Base-by-base conservation (phyloP, 1,139 yeast species). In the Casaregolazyma lundiana region DNA sequence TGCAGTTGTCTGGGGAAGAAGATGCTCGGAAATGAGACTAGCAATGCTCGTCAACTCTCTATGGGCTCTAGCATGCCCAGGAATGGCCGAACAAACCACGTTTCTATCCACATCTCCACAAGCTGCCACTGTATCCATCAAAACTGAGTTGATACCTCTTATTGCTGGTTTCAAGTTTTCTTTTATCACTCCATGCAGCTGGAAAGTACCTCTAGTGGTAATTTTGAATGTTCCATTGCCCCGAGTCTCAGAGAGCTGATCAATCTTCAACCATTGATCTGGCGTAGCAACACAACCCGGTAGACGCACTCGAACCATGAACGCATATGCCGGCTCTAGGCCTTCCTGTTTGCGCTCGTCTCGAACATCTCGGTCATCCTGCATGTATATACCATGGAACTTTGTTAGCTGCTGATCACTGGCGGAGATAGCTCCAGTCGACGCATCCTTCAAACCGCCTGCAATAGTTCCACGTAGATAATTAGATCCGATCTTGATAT, bases 41-140 rank as follows among this genome's bases (percentile, higher is more conserved):
- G 95, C 89, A 46, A 77, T 68, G 15, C 73, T 72, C 38, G 83
- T 75, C 55, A 90, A 76, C 68, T 89, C 94, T 34, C 72, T 69
- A 65, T 90, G 97, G 47, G 90, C 76, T 62, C 81, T 81, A 43
- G 92, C 86, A 63, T 88, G 88, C 41, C 77, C 78, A 19, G 97
- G 97, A 43, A 88, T 73, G 9, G 96, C 96, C 52, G 94, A 80
- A 48, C 87, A 76, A 82, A 90, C 90, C 43, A 90, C 97, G 64
- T 90, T 90, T 77, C 97, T 85, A 70, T 88, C 87, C 38, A 90
- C 97, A 71, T 92, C 98, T 73, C 98, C 98, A 75, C 97, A 90
- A 2, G 97, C 98, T 53, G 96, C 97, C 51, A 92, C 77, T 11
- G 97, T 90, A 64, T 92, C 97, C 81, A 92, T 77, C 59, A 90